phyloP scores from a whole-genome alignment of 163 green algal genomes.

The Scenedesmus sp. region DNA sequence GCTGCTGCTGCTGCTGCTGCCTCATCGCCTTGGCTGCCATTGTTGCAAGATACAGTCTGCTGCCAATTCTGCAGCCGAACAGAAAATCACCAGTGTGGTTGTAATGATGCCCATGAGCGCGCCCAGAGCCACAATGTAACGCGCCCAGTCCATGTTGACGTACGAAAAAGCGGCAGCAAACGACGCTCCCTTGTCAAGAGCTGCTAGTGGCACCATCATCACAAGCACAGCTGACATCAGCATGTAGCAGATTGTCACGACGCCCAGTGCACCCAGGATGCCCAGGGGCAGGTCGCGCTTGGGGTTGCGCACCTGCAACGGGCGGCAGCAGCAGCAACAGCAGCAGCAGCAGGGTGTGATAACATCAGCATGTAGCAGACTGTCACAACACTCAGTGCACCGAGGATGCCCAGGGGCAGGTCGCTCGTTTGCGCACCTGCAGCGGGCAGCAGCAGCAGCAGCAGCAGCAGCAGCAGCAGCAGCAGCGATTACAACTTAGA shows the following conservation, averaged over 20 bases:
- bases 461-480: no score
- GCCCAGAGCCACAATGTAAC: constrained; percentile 73
- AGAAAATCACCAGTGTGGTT: background rate
- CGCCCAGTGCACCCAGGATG: constrained; percentile 76
- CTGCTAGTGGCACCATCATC: constrained; percentile 59
- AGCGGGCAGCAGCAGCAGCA: no score
- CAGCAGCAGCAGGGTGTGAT: constrained; percentile 13
- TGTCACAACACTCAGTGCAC: constrained; percentile 69
- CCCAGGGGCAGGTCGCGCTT: constrained; percentile 74
- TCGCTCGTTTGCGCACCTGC: no score
- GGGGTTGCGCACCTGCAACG: constrained; percentile 15
- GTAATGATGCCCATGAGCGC: constrained; percentile 75
- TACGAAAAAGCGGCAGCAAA: constrained; percentile 78
- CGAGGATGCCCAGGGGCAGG: constrained; percentile 82
- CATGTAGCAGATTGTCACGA: constrained; percentile 81
- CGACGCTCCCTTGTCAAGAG: constrained; percentile 76
- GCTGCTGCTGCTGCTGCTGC: background rate
- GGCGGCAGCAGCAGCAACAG: background rate
- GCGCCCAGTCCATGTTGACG: constrained; percentile 62
- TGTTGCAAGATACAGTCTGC: no score
- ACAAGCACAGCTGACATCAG: constrained; percentile 63
- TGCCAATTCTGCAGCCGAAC: no score
- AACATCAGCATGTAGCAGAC: constrained; percentile 82
- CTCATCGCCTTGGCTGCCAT: background rate
- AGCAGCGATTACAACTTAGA: no score